Base-by-base conservation (phyloP, 208 protist species). In the Trypanosomatidae sp. region DNA sequence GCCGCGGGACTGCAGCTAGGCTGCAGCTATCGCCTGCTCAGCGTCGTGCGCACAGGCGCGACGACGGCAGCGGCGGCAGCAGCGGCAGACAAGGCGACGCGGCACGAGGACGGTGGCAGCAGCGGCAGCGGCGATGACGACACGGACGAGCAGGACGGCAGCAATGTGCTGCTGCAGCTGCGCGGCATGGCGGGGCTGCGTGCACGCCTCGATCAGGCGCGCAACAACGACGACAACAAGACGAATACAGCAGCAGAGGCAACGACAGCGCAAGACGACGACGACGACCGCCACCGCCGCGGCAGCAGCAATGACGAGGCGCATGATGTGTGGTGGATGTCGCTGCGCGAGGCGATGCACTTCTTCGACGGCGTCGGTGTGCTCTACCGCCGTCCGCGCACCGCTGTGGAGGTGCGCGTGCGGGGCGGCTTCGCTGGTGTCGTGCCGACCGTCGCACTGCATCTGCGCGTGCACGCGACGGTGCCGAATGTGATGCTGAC, bases 281-380 rank as follows among this genome's bases (percentile, higher is more conserved):
- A n/a, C n/a, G n/a, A n/a, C 39, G 39, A 10, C 13, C 6, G 13
- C 25, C 55, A 41, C 43, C 7, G 28, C 10, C 33, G 47, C 20
- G 33, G 27, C 2, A 20, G 45, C 44, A 53, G 43, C 27, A 45
- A 48, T 22, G 57, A 24, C 33, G 33, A 37, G 16, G 40, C 54
- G 13, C 48, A 69, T 25, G 53, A 49, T 16, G 43, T 46, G 20
- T 61, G 80, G 42, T 85, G 62, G 66, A 72, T 85, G 35, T 48
- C 43, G 19, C 72, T 49, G 61, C 38, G 49, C 8, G 65, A 84
- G 25, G 71, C 61, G 43, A 32, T 53, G 23, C 40, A 73, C 33
- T 72, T 65, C 48, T 91, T 91, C 49, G 66, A 83, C 52, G 73
- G 72, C 46, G 74, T 66, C 24, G 61, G 72, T 35, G 61, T 90